Percentiles rank a stretch among this genome's conserved stretches.
Evolutionary conservation across 345 rosid species (phyloP).

Genomic region (Aegle marmelos): DNA sequence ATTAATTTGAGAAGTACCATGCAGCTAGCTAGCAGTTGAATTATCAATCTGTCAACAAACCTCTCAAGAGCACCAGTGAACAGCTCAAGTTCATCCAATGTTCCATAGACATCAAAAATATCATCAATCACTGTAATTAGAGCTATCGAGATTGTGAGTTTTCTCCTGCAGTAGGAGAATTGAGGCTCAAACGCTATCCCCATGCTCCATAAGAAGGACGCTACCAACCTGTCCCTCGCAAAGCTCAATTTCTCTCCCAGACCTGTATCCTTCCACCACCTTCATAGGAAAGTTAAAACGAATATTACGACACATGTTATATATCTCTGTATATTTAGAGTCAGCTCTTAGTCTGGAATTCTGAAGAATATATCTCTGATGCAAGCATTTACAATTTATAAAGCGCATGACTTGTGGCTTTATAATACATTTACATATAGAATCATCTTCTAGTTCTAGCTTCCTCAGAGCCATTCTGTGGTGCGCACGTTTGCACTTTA

Average conservation of each 20-base stretch:
- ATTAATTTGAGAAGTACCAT: too few relatives aligned
- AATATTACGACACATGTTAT: too few relatives aligned
- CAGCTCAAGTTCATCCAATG: constrained; percentile 16
- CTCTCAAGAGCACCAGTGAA: constrained; percentile 26
- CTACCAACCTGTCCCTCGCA: constrained; percentile 12
- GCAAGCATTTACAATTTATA: too few relatives aligned
- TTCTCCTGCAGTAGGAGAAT: neutral
- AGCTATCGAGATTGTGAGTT: neutral
- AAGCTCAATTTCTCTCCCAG: constrained; percentile 17
- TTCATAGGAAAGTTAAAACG: neutral
- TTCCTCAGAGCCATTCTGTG: too few relatives aligned
- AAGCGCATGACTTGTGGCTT: too few relatives aligned
- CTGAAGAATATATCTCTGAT: too few relatives aligned
- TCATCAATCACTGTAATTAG: constrained; percentile 22
- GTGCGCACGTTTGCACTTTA: too few relatives aligned
- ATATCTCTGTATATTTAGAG: too few relatives aligned
- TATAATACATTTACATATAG: too few relatives aligned
- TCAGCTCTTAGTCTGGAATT: too few relatives aligned
- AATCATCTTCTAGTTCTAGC: too few relatives aligned
- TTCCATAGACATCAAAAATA: constrained; percentile 13
- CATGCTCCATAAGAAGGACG: constrained; percentile 10
- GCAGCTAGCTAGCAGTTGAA: too few relatives aligned
- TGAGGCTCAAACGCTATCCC: constrained; percentile 18
- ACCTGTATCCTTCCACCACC: constrained; percentile 25
- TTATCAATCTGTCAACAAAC: neutral